Evolutionary conservation across 1,139 yeast genomes (phyloP).

Genomic region (Casaregolazyma suthepensis): DNA sequence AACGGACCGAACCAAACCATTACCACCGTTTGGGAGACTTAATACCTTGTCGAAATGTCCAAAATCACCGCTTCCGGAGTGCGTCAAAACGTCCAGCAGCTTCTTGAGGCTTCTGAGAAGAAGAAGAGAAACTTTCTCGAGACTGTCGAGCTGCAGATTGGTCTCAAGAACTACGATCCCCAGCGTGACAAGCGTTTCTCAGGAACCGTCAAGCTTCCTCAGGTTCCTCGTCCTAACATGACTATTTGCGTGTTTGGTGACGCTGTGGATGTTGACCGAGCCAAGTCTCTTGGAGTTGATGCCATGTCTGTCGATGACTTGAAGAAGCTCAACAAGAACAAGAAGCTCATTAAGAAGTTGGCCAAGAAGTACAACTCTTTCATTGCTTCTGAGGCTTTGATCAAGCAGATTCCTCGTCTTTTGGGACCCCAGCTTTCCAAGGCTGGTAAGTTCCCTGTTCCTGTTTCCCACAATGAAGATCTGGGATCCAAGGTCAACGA

Average conservation of each 20-base stretch:
- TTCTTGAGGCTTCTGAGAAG: constrained; percentile 91
- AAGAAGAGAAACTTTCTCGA: constrained; percentile 99
- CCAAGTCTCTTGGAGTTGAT: constrained; percentile 98
- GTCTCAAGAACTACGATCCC: constrained; percentile 99
- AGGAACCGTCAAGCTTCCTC: constrained; percentile 97
- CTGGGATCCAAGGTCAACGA: constrained; percentile 93
- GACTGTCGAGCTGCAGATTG: constrained; percentile 99
- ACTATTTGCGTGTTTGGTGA: constrained; percentile 99
- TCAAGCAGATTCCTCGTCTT: constrained; percentile 99
- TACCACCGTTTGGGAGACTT: constrained; percentile 34
- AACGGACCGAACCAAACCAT: constrained; percentile 15
- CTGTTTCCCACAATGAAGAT: constrained; percentile 99
- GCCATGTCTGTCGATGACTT: constrained; percentile 99
- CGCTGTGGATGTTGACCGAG: constrained; percentile 99
- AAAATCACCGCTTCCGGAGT: constrained; percentile 90
- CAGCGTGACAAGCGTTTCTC: constrained; percentile 99
- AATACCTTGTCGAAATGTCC: constrained; percentile 57
- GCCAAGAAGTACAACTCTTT: constrained; percentile 99
- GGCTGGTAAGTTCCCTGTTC: constrained; percentile 99
- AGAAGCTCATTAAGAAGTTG: constrained; percentile 98
- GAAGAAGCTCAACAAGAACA: constrained; percentile 99
- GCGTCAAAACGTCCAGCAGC: constrained; percentile 93
- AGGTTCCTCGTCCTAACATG: constrained; percentile 99
- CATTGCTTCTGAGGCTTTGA: constrained; percentile 98
- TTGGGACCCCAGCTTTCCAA: constrained; percentile 99